Base-by-base conservation (phyloP, 2,329 filamentous ascomycete genomes). In the Sporothrix brunneoviolacea region DNA sequence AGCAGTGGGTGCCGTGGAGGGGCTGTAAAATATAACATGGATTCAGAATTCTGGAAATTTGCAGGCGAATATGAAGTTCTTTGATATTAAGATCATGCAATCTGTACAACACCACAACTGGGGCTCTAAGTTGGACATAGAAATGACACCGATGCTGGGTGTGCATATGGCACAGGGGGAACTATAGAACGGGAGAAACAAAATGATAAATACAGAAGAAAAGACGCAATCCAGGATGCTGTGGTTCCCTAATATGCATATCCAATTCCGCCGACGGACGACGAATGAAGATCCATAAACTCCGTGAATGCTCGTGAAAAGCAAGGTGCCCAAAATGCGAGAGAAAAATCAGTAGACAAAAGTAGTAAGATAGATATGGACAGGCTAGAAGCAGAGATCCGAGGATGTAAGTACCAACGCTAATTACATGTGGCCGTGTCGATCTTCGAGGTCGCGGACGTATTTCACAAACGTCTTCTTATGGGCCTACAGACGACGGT, bases 401-500 rank as follows among this genome's bases (percentile, higher is more conserved):
- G 4, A 21, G 7, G 15, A 24, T 6, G 24, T 5, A 28, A 5
- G 24, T 6, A 10, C 6, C 24, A 6, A 28, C 10, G 24, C 24
- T 28, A 40, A 24, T 42, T 16, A 47, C 4, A 27, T 28, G 48
- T 51, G 48, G 7, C 50, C 48, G 3, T 58, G 49, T 3, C 32
- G 52, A n/a, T 39, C 76, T 62, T 93, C 87, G 40, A 91, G 70
- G 62, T 94, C 86, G 58, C 91, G 88, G 68, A 95, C 85, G 64
- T 95, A 96, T 66, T 88, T 91, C 53, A 95, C 91, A 71, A 98
- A 97, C 4, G 83, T 84, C 73, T 98, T 98, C 73, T 97, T 97
- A 68, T 98, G 93, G 45, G 85, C 80, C 84, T 88, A 50, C 33
- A 38, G n/a, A 27, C 1, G 18, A 41, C 8, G 16, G 39, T 52